phyloP scores from a whole-genome alignment of 192 early-diverging fungal genomes.

The Backusella westeae region DNA sequence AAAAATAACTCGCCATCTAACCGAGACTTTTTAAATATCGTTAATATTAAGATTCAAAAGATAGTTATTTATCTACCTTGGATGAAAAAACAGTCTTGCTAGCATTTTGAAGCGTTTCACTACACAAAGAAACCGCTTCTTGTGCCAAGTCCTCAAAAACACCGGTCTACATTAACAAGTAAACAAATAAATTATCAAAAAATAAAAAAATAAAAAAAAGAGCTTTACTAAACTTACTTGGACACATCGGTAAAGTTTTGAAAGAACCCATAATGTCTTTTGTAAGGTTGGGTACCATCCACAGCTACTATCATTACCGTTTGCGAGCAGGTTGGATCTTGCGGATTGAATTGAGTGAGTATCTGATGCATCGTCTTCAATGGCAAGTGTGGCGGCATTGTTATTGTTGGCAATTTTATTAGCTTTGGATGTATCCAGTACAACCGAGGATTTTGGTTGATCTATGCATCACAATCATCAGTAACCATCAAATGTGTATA shows the following conservation, averaged over 20 bases:
- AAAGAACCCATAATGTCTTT: slow-evolving; percentile 75
- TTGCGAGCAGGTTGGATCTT: not conserved
- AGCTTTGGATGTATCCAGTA: slow-evolving; percentile 28
- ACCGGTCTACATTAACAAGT: slow-evolving; percentile 37
- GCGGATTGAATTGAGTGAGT: slow-evolving; percentile 16
- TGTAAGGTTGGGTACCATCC: slow-evolving; percentile 85
- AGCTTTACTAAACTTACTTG: slow-evolving; percentile 45
- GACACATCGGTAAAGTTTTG: slow-evolving; percentile 76
- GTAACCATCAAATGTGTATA: not conserved
- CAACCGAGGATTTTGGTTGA: slow-evolving; percentile 17
- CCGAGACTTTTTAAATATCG: slow-evolving; percentile 12
- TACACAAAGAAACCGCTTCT: slow-evolving; percentile 75
- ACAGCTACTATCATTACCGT: not conserved
- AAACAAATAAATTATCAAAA: slow-evolving; percentile 4
- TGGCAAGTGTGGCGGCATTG: slow-evolving; percentile 8
- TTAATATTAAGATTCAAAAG: not conserved
- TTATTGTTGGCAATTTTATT: slow-evolving; percentile 9
- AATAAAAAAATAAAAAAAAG: not conserved
- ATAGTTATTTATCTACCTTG: slow-evolving; percentile 36
- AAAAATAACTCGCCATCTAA: slow-evolving; percentile 79
- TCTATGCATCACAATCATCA: slow-evolving; percentile 11
- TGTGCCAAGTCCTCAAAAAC: slow-evolving; percentile 89
- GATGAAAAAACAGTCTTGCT: slow-evolving; percentile 46
- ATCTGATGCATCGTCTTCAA: slow-evolving; percentile 28
- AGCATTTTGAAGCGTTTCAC: slow-evolving; percentile 52